A percentile compares a stretch with the other conserved stretches of the same genome.
Conservation (phyloP, 2,329 filamentous ascomycete genomes). For the Cladophialophora exuberans region DNA sequence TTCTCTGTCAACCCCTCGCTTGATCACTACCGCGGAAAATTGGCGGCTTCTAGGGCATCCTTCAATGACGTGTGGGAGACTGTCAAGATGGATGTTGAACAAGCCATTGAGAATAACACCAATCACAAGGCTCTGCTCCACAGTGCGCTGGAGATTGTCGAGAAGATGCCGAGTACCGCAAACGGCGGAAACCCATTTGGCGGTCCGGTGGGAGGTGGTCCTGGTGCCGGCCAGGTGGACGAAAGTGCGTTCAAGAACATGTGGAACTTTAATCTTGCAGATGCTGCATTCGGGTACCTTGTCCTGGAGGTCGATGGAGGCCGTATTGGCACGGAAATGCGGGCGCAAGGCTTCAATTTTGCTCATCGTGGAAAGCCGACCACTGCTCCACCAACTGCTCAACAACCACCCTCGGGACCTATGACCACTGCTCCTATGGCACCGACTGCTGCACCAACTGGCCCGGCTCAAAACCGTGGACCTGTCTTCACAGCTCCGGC, state of each 20-base stretch:
- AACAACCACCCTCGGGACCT: slow-evolving; percentile 19
- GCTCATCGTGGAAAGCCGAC: slow-evolving; percentile 71
- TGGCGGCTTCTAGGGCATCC: slow-evolving; percentile 95
- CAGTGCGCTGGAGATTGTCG: slow-evolving; percentile 89
- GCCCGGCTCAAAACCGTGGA: slow-evolving; percentile 41
- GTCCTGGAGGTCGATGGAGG: slow-evolving; percentile 94
- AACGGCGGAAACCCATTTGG: slow-evolving; percentile 97
- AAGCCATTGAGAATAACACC: slow-evolving; percentile 90
- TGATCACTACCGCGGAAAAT: slow-evolving; percentile 97
- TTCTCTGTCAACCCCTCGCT: slow-evolving; percentile 98
- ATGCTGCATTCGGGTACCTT: slow-evolving; percentile 95
- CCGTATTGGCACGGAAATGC: slow-evolving; percentile 97
- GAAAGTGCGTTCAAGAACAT: slow-evolving; percentile 99
- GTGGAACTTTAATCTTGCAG: slow-evolving; percentile 97
- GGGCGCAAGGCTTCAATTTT: slow-evolving; percentile 98
- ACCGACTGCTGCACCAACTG: slow-evolving; percentile 41
- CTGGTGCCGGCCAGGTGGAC: slow-evolving; percentile 82
- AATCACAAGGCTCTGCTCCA: slow-evolving; percentile 90
- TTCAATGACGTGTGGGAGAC: slow-evolving; percentile 99
- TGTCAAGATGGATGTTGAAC: slow-evolving; percentile 92
- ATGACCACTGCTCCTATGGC: slow-evolving; percentile 9
- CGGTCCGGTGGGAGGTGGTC: slow-evolving; percentile 72
- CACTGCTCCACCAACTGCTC: slow-evolving; percentile 20
- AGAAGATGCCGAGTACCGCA: slow-evolving; percentile 95
- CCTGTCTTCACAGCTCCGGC: slow-evolving; percentile 47